Percentiles rank a stretch among this genome's conserved stretches.
Evolutionary conservation across 169 alveolate species (phyloP).

Genomic region (Cryptosporidium ubiquitum): DNA sequence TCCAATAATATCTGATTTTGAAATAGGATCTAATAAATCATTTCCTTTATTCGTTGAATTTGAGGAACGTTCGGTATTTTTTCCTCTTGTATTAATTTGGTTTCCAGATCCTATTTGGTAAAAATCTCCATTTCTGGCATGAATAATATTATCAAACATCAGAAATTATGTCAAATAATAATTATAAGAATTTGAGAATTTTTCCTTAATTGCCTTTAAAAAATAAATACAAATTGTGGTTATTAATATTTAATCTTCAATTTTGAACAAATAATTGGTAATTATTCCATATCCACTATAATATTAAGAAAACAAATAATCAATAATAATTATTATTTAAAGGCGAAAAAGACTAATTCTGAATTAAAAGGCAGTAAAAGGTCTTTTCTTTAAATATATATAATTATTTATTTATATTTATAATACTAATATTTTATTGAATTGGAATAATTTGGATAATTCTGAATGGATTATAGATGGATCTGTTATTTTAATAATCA

Average conservation of each 20-base stretch:
- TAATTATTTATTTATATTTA: no score
- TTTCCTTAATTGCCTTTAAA: not conserved
- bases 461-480: no score
- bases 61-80: not conserved
- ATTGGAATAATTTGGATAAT: no score
- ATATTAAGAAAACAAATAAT: no score
- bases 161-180: not conserved
- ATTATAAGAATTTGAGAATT: not conserved
- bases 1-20: slow-evolving; percentile 27
- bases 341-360: not conserved
- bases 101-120: not conserved
- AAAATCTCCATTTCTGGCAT: slow-evolving; percentile 6
- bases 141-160: not conserved
- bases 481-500: no score
- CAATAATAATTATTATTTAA: no score
- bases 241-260: not conserved
- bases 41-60: slow-evolving; percentile 8
- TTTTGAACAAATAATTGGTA: no score
- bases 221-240: not conserved
- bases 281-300: not conserved
- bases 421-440: no score
- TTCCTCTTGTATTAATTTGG: not conserved
- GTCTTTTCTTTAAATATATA: no score
- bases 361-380: not conserved
- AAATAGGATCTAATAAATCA: not conserved